Base-by-base conservation (phyloP, 495 filamentous ascomycete genomes). In the Penicillium coffeae region DNA sequence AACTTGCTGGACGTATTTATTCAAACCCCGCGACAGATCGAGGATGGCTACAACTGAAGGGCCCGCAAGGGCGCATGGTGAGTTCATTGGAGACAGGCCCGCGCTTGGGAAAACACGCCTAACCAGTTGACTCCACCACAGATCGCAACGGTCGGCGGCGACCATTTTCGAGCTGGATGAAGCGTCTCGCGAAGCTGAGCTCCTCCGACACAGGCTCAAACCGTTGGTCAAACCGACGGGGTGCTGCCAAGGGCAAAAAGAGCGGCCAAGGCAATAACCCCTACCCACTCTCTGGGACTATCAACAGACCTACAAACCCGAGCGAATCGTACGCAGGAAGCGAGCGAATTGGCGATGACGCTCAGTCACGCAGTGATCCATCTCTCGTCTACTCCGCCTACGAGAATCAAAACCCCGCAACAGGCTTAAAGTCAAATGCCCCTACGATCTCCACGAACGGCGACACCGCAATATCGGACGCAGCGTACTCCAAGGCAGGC, bases 81-180 rank as follows among this genome's bases (percentile, higher is more conserved):
- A 59, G 74, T 43, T 38, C 38, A 13, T 39, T 33, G 22, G 32
- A 20, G 14, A 45, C 32, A 41, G 27, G 15, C 30, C 50, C 27
- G 19, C 32, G 25, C 27, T 30, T 40, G 16, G 41, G 42, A 48
- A 48, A 45, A 22, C 34, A 8, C 42, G 35, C 40, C 60, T 63
- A 52, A 67, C 45, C 21, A 42, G 37, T 41, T 30, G n/a, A 38
- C 38, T 36, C 50, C 44, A 47, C 50, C 51, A 51, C 54, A 85
- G 83, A 84, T 64, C 76, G 81, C 48, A 80, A 83, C 69, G 75
- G 74, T 48, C 86, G 89, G 45, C 86, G 90, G 42, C 84, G 86
- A 41, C 92, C 92, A 4, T 96, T 98, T 66, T 82, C 91, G 18
- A 85, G 81, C 36, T 90, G 91, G 86, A 88, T 98, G 83, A 96